These are phyloP conservation scores for Hyaloscypha finlandica DNA, from an alignment of 495 filamentous ascomycete genomes.

Conservation along the genomic window DNA sequence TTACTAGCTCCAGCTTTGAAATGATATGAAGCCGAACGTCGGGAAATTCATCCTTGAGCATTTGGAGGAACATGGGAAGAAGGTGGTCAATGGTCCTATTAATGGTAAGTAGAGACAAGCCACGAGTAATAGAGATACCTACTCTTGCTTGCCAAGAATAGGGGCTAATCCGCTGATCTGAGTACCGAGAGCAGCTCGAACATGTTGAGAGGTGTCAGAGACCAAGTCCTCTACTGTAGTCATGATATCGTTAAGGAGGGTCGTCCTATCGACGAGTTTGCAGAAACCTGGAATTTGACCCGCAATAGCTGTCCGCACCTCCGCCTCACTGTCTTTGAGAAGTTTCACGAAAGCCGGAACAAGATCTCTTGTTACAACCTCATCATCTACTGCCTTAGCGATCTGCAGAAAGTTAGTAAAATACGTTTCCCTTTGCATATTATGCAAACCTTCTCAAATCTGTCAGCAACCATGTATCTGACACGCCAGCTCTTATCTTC, in stretches of 20 bases:
- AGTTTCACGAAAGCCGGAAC: conserved; percentile 97
- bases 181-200: conserved; percentile 90
- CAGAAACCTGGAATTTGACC: conserved; percentile 99
- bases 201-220: conserved; percentile 93
- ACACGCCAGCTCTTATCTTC: conserved; percentile 99
- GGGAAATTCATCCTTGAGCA: conserved; percentile 99
- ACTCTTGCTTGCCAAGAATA: conserved; percentile 98
- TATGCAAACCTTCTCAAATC: conserved; percentile 84
- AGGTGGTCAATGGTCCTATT: conserved; percentile 83
- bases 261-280: conserved; percentile 78
- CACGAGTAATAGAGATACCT: conserved; percentile 39
- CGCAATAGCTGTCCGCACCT: conserved; percentile 95
- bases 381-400: conserved; percentile 96
- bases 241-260: conserved; percentile 96
- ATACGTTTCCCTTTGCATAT: neutral
- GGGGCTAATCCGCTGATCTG: conserved; percentile 97
- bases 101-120: conserved; percentile 23
- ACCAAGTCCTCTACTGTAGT: conserved; percentile 93
- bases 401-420: conserved; percentile 57
- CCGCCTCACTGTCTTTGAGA: conserved; percentile 94
- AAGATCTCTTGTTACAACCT: conserved; percentile 90
- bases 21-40: conserved; percentile 98
- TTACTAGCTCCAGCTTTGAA: conserved; percentile 95
- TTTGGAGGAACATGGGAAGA: conserved; percentile 97
- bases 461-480: conserved; percentile 97